Evolutionary conservation across 352 stramenopile genomes (phyloP).

Genomic region (Globisporangium rhizosaccharum): DNA sequence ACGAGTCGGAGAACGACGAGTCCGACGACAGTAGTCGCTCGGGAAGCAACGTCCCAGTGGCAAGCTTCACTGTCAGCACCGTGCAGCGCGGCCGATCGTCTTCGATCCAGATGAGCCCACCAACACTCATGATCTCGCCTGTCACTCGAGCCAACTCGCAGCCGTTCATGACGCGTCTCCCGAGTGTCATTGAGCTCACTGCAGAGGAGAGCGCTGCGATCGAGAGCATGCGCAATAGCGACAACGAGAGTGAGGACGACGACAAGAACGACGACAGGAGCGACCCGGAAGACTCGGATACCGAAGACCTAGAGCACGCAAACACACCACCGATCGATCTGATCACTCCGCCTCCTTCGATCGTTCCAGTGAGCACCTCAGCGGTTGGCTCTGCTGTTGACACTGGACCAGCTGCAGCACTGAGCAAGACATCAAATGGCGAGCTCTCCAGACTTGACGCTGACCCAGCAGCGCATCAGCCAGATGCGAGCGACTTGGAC

Average conservation of each 20-base stretch:
- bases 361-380: too few species aligned
- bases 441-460: too few species aligned
- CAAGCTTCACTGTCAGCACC: background rate
- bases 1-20: constrained; percentile 12
- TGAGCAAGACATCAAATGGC: too few species aligned
- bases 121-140: constrained; percentile 12
- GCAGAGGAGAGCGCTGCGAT: constrained; percentile 5
- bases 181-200: constrained; percentile 28
- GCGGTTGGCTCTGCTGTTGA: too few species aligned
- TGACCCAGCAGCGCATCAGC: too few species aligned
- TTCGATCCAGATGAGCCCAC: constrained; percentile 16
- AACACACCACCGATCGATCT: too few species aligned
- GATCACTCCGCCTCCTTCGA: too few species aligned
- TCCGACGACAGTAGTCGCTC: background rate
- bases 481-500: too few species aligned
- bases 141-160: constrained; percentile 21
- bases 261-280: background rate
- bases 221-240: constrained; percentile 1
- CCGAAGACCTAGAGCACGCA: too few species aligned
- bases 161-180: constrained; percentile 21
- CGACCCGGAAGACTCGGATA: background rate
- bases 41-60: too few species aligned
- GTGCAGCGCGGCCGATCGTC: constrained; percentile 13
- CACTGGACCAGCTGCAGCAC: too few species aligned
- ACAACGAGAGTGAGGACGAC: background rate